These are phyloP conservation scores for Neurospora discreta DNA, from an alignment of 495 filamentous ascomycete genomes.

Conservation along the genomic window DNA sequence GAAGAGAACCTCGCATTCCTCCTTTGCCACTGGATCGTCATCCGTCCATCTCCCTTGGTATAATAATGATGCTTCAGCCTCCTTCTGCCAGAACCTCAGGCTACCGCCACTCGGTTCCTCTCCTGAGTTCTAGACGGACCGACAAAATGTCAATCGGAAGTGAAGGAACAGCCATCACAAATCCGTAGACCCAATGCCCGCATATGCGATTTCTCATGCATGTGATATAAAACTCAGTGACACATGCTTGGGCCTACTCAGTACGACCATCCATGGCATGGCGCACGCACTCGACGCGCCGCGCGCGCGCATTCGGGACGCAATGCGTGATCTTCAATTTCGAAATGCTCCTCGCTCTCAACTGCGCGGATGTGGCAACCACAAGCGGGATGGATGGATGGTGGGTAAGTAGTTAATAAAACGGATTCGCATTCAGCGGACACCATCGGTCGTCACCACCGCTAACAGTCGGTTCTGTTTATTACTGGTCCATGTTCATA, in stretches of 20 bases:
- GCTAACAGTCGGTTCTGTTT: neutral
- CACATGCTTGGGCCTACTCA: neutral
- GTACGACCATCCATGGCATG: neutral
- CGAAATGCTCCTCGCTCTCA: neutral
- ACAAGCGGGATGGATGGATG: neutral
- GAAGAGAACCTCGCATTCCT: neutral
- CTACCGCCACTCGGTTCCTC: neutral
- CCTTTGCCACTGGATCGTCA: neutral
- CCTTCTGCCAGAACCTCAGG: neutral
- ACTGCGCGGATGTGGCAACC: neutral
- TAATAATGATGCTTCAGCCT: neutral
- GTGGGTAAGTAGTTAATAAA: neutral
- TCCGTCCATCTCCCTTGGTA: neutral
- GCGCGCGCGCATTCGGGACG: neutral
- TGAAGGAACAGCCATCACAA: neutral
- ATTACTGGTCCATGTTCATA: neutral
- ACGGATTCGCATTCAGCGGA: neutral
- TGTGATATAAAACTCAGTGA: neutral
- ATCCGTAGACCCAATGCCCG: neutral
- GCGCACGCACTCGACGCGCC: neutral
- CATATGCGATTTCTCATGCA: neutral
- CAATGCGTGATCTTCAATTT: neutral
- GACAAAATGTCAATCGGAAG: neutral
- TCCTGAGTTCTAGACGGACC: neutral
- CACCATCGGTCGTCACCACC: neutral